Base-by-base conservation (phyloP, 192 early-diverging fungal species). In the Backusella morwellensis region DNA sequence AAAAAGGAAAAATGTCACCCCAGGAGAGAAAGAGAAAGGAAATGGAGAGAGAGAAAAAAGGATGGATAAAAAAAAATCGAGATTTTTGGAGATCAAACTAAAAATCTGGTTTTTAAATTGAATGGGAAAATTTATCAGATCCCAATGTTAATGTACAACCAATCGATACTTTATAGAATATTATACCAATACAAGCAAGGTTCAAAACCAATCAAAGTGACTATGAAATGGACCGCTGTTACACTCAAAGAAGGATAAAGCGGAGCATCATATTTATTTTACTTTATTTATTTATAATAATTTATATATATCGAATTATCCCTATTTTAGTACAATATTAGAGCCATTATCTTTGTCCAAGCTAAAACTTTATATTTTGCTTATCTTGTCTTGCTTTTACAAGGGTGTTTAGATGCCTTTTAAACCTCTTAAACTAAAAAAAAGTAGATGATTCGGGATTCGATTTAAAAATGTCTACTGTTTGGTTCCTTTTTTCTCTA, bases 81-180 rank as follows among this genome's bases (percentile, higher is more conserved):
- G 56, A 59, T 59, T 6, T 59, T 59, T n/a, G 23, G 21, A 29
- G 23, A 59, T 59, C 56, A 59, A 52, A 26, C 21, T 59, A 59
- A 29, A 63, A 63, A 26, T 63, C 56, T 63, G 56, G 23, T 63
- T 4, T 63, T 63, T 63, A 63, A 63, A 63, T 23, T 63, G 56
- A 63, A 63, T 63, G 56, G 56, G 56, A 63, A 63, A 56, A 63
- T 12, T 63, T 63, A 63, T 63, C 56, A 63, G 56, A 63, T 63
- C 56, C 26, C 56, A 63, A 26, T 29, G 56, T 12, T 29, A 63
- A 63, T 63, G 56, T 26, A 29, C 21, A 63, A 63, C 56, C 56
- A 63, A 63, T 63, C 26, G 26, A 12, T 26, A 26, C 29, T 63
- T 32, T 63, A 29, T 23, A 63, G 56, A 29, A 63, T 63, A 63